phyloP scores from a whole-genome alignment of 495 filamentous ascomycete genomes.

The Xylaria nigripes region DNA sequence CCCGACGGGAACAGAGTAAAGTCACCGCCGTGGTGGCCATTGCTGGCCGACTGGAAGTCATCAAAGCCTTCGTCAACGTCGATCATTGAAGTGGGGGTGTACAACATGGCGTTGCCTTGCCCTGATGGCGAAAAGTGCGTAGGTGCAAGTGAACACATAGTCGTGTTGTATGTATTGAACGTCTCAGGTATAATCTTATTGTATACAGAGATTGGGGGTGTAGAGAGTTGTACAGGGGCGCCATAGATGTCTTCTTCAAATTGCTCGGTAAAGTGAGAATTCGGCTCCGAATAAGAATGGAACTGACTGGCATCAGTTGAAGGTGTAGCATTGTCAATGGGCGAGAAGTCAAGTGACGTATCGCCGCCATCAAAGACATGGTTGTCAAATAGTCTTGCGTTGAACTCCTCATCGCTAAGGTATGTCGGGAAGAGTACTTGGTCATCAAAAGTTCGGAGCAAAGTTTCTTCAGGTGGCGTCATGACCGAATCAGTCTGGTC shows the following conservation, averaged over 20 bases:
- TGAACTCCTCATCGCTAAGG: slow-evolving; percentile 29
- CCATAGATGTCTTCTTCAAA: slow-evolving; percentile 49
- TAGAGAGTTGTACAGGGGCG: slow-evolving; percentile 37
- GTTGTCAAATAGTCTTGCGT: slow-evolving; percentile 21
- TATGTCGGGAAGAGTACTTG: slow-evolving; percentile 35
- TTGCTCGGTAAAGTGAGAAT: slow-evolving; percentile 36
- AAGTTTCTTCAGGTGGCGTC: slow-evolving; percentile 37
- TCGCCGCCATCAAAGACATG: slow-evolving; percentile 33
- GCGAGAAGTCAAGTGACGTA: slow-evolving; percentile 42
- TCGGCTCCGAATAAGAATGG: slow-evolving; percentile 37
- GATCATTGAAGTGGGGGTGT: slow-evolving; percentile 47
- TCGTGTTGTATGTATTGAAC: slow-evolving; percentile 24
- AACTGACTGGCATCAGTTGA: slow-evolving; percentile 41
- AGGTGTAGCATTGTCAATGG: slow-evolving; percentile 39
- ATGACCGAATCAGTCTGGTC: slow-evolving; percentile 34
- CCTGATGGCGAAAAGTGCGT: slow-evolving; percentile 53
- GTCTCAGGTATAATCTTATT: slow-evolving; percentile 33
- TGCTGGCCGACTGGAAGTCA: slow-evolving; percentile 29
- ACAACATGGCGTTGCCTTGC: slow-evolving; percentile 57
- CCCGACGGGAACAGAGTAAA: slow-evolving; percentile 39
- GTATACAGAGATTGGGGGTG: slow-evolving; percentile 30
- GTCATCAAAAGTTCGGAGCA: slow-evolving; percentile 23
- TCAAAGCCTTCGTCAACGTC: slow-evolving; percentile 43
- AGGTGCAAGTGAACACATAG: slow-evolving; percentile 30
- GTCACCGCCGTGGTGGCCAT: slow-evolving; percentile 32